phyloP scores from a whole-genome alignment of 768 basidiomycete genomes.

The Postia placenta region DNA sequence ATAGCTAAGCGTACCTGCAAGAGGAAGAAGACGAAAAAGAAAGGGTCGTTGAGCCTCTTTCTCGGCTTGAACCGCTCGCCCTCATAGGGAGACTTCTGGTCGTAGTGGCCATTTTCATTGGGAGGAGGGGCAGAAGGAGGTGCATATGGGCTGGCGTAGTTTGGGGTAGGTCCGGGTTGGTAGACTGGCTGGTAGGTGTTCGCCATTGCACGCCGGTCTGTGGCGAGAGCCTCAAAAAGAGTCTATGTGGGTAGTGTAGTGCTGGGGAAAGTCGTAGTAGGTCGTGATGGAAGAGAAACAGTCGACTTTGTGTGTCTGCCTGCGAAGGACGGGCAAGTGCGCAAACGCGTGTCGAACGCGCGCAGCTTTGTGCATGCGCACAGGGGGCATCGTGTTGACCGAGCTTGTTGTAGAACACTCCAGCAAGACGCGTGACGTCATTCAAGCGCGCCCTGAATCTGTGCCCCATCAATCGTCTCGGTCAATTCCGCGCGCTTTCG shows the following conservation, averaged over 20 bases:
- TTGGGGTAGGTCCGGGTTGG: background rate
- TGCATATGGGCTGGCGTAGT: background rate
- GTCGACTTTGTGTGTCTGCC: too few species aligned
- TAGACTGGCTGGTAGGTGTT: background rate
- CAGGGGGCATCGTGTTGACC: too few species aligned
- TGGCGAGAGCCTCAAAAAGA: background rate
- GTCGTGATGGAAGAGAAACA: too few species aligned
- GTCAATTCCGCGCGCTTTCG: too few species aligned
- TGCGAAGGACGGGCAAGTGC: too few species aligned
- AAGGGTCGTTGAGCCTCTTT: conserved; percentile 65
- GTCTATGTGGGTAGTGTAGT: background rate
- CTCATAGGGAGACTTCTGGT: conserved; percentile 46
- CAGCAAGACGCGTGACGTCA: too few species aligned
- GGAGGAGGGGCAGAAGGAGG: background rate
- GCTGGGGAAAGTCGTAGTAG: background rate
- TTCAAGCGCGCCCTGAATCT: too few species aligned
- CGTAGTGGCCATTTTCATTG: background rate
- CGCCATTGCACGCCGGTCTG: background rate
- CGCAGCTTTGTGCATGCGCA: too few species aligned
- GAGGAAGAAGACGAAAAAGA: conserved; percentile 69
- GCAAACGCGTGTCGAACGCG: too few species aligned
- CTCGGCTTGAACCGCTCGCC: conserved; percentile 63
- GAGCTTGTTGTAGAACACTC: too few species aligned
- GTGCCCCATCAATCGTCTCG: too few species aligned
- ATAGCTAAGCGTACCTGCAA: conserved; percentile 44